Conservation (phyloP, 139 green algal species). For the Pseudopediastrum boryanum region DNA sequence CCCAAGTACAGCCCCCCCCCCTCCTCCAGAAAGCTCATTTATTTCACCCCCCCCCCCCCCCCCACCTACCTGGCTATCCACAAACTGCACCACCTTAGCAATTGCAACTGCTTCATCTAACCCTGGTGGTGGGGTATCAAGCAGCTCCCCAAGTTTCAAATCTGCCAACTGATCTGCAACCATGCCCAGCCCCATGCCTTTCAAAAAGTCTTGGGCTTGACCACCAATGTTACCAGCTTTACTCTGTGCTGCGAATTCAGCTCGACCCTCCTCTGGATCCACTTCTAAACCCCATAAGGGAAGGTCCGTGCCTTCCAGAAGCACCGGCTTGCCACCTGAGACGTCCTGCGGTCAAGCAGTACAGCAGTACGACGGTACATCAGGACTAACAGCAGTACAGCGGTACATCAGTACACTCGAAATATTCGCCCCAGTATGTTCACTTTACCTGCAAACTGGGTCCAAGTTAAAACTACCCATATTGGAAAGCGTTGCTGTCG, state of each 20-base stretch:
- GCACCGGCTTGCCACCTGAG: conserved; percentile 86
- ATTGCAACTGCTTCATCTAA: conserved; percentile 95
- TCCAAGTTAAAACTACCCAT: too few relatives aligned
- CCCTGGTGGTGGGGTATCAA: conserved; percentile 95
- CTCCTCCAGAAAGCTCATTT: too few relatives aligned
- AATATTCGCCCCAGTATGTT: too few relatives aligned
- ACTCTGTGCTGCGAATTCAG: conserved; percentile 39
- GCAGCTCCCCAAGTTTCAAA: conserved; percentile 94
- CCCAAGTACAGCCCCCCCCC: too few relatives aligned
- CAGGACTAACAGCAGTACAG: not conserved
- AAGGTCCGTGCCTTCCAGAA: conserved; percentile 87
- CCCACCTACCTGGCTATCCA: conserved; percentile 60
- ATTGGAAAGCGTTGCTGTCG: too few relatives aligned
- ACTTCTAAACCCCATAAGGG: conserved; percentile 96
- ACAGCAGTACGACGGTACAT: conserved; percentile 12
- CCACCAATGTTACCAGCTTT: not conserved
- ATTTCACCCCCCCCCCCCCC: too few relatives aligned
- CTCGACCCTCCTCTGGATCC: conserved; percentile 80
- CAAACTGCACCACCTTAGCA: conserved; percentile 91
- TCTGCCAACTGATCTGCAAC: conserved; percentile 85
- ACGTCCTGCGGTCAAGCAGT: conserved; percentile 76
- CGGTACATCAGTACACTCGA: too few relatives aligned
- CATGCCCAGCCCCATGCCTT: conserved; percentile 76
- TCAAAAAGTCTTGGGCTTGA: conserved; percentile 24
- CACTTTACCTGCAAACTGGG: too few relatives aligned